Conservation (phyloP, 2,329 filamentous ascomycete species). For the Stagonosporopsis chrysanthemi region DNA sequence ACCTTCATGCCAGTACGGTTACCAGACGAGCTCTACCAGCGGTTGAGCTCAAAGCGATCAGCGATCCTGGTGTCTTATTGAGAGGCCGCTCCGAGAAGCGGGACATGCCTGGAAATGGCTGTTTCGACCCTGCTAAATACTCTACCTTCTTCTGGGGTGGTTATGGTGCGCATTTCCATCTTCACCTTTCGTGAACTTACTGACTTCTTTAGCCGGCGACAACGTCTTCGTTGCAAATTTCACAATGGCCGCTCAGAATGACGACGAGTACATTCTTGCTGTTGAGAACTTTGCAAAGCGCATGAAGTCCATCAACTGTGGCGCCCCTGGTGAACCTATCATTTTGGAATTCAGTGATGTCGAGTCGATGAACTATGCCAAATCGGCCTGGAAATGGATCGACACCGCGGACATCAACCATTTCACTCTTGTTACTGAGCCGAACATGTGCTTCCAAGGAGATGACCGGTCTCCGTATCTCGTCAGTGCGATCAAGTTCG, state of each 20-base stretch:
- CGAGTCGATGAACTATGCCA: constrained; percentile 23
- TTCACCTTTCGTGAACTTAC: neutral
- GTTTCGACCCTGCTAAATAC: constrained; percentile 27
- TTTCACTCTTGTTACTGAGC: constrained; percentile 33
- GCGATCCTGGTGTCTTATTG: constrained; percentile 22
- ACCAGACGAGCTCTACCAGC: constrained; percentile 6
- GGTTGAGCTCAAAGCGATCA: constrained; percentile 24
- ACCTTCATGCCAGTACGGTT: neutral
- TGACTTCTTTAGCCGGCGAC: constrained; percentile 24
- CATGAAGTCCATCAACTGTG: constrained; percentile 34
- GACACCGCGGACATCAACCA: constrained; percentile 32
- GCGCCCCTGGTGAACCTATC: constrained; percentile 21
- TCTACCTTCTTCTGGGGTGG: constrained; percentile 31
- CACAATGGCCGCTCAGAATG: constrained; percentile 25
- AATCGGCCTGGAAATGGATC: constrained; percentile 34
- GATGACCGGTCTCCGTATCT: constrained; percentile 35
- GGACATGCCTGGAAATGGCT: constrained; percentile 24
- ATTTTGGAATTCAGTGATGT: constrained; percentile 27
- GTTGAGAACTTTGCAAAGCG: constrained; percentile 34
- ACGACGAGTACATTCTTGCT: constrained; percentile 33
- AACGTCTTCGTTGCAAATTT: constrained; percentile 35
- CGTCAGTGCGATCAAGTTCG: constrained; percentile 30
- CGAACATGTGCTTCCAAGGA: constrained; percentile 34
- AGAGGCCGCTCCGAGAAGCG: constrained; percentile 27
- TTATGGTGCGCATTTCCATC: constrained; percentile 22